Percentiles rank a stretch among this genome's conserved stretches.
Evolutionary conservation across 768 basidiomycete genomes (phyloP).

Genomic region (Leccinum aurantiacum): DNA sequence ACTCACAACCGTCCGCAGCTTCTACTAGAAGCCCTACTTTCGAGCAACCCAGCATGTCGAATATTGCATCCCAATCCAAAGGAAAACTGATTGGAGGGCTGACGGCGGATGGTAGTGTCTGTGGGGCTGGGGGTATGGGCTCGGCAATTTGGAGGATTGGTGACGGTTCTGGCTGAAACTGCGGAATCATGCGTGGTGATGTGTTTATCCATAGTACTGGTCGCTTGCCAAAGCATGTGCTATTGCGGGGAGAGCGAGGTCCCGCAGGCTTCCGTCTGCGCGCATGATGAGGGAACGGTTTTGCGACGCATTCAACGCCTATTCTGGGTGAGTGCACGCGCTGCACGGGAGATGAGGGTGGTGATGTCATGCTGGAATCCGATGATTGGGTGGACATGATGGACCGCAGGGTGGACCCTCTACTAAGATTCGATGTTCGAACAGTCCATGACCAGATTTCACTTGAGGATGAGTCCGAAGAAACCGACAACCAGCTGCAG

Average conservation of each 20-base stretch:
- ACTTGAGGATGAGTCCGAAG: conserved; percentile 13
- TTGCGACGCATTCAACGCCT: conserved; percentile 8
- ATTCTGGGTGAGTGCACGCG: conserved; percentile 2
- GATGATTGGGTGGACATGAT: conserved; percentile 14
- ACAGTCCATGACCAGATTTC: conserved; percentile 24
- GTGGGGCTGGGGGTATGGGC: neutral
- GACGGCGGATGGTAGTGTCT: conserved; percentile 3
- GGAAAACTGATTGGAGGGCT: conserved; percentile 20
- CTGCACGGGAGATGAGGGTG: conserved; percentile 14
- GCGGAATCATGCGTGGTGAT: conserved; percentile 9
- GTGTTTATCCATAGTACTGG: conserved; percentile 22
- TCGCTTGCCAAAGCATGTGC: conserved; percentile 6
- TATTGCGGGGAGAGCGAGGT: conserved; percentile 25
- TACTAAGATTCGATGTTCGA: conserved; percentile 9
- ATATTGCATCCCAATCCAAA: conserved; percentile 34
- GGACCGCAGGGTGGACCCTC: conserved; percentile 20
- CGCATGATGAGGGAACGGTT: neutral
- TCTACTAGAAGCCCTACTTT: neutral
- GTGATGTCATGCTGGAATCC: conserved; percentile 13
- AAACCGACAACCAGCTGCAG: conserved; percentile 24
- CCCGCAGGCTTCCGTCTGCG: conserved; percentile 27
- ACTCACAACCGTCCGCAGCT: conserved; percentile 13
- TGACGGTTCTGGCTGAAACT: conserved; percentile 3
- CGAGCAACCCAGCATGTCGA: conserved; percentile 27
- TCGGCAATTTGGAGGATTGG: conserved; percentile 3